Percentiles rank a stretch among this genome's conserved stretches.
Evolutionary conservation across 2,329 filamentous ascomycete species (phyloP).

Genomic region (Fusarium hostae): DNA sequence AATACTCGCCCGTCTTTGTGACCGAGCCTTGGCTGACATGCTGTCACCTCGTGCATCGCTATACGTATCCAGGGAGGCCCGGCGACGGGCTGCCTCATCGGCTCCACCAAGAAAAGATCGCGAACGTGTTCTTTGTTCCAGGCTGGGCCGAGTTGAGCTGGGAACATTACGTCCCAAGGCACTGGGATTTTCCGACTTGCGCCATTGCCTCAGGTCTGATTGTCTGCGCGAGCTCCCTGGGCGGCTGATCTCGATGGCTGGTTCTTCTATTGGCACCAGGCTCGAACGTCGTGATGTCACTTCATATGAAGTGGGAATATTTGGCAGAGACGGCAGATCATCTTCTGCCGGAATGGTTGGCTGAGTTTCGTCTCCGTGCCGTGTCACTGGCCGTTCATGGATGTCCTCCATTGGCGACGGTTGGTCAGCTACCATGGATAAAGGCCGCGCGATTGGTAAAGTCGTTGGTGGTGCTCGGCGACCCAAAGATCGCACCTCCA

Average conservation of each 20-base stretch:
- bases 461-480: constrained; percentile 56
- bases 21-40: constrained; percentile 34
- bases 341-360: constrained; percentile 18
- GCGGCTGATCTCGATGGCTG: constrained; percentile 26
- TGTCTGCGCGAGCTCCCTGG: constrained; percentile 45
- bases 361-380: constrained; percentile 41
- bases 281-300: constrained; percentile 42
- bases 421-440: constrained; percentile 66
- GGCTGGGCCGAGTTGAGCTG: constrained; percentile 22
- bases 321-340: constrained; percentile 29
- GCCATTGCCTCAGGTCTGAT: constrained; percentile 48
- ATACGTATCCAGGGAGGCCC: constrained; percentile 50
- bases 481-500: constrained; percentile 29
- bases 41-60: constrained; percentile 38
- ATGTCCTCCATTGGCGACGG: constrained; percentile 54
- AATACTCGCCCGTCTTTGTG: constrained; percentile 45
- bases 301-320: constrained; percentile 19
- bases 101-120: constrained; percentile 29
- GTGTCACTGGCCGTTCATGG: constrained; percentile 47
- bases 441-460: constrained; percentile 60
- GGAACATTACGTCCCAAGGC: constrained; percentile 22
- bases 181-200: constrained; percentile 35
- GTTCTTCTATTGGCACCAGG: constrained; percentile 28
- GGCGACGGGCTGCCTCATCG: constrained; percentile 41
- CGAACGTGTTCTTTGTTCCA: constrained; percentile 37